These are phyloP conservation scores for Andalucia godoyi DNA, from an alignment of 78 protist species.

Conservation along the genomic window DNA sequence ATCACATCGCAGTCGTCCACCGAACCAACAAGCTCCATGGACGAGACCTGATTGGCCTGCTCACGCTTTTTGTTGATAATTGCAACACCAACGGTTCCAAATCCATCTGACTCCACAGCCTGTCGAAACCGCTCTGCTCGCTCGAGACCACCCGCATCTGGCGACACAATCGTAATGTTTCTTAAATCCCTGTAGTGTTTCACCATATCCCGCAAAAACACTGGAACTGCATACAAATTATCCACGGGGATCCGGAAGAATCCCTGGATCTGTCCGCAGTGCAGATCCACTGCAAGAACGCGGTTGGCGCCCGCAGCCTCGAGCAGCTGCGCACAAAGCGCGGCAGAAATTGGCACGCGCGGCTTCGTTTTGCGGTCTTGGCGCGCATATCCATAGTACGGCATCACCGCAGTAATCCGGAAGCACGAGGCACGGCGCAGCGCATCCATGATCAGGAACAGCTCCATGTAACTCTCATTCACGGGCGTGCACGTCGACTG, in stretches of 20 bases:
- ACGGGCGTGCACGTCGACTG: conserved; percentile 56
- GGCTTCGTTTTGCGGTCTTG: conserved; percentile 63
- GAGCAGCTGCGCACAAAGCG: conserved; percentile 40
- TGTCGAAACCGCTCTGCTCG: conserved; percentile 11
- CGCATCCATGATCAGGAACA: conserved; percentile 36
- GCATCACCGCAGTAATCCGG: conserved; percentile 64
- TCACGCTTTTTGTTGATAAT: conserved; percentile 19
- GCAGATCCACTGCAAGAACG: conserved; percentile 65
- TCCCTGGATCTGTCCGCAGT: conserved; percentile 74
- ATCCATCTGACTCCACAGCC: not conserved
- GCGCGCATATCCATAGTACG: conserved; percentile 67
- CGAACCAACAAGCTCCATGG: conserved; percentile 31
- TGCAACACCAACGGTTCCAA: not conserved
- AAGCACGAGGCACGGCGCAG: conserved; percentile 46
- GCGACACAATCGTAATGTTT: conserved; percentile 18
- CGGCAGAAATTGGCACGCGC: conserved; percentile 73
- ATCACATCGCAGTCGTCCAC: conserved; percentile 10
- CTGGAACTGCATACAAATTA: conserved; percentile 25
- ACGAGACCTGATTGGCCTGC: not conserved
- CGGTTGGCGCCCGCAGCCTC: conserved; percentile 46
- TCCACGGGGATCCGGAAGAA: conserved; percentile 52
- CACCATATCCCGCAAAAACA: conserved; percentile 8
- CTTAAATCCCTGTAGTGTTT: not conserved
- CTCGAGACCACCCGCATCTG: conserved; percentile 38
- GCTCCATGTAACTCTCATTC: conserved; percentile 73